Conservation (phyloP, 2,329 filamentous ascomycete genomes). For the Escovopsis weberi region DNA sequence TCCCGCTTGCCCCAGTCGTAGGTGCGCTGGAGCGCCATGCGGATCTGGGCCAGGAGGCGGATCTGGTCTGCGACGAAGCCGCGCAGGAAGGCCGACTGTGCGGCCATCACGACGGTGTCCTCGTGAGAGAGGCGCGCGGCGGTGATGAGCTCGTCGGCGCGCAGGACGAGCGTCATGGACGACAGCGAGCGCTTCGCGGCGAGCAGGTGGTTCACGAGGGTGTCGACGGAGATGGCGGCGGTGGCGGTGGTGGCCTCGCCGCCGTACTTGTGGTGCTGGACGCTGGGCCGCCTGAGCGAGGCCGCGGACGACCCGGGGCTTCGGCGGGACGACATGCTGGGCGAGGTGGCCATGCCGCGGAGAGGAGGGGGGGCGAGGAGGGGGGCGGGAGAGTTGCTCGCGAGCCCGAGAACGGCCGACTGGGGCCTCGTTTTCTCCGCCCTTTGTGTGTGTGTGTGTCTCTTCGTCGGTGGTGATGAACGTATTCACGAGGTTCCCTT, state of each 20-base stretch:
- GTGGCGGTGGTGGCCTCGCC: conserved; percentile 1
- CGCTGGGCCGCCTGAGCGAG: conserved; percentile 18
- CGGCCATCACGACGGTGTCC: conserved; percentile 58
- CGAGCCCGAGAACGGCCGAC: no score
- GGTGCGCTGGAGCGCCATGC: conserved; percentile 35
- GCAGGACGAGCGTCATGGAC: conserved; percentile 68
- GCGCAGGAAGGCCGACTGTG: conserved; percentile 54
- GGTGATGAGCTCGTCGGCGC: conserved; percentile 74
- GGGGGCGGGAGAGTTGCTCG: no score
- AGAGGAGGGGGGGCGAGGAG: no score
- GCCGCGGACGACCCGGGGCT: conserved; percentile 22
- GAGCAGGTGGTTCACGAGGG: conserved; percentile 70
- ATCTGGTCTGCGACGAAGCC: conserved; percentile 44
- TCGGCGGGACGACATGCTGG: conserved; percentile 20
- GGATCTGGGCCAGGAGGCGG: conserved; percentile 35
- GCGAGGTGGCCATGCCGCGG: conserved; percentile 21
- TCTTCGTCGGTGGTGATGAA: no score
- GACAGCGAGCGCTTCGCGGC: conserved; percentile 77
- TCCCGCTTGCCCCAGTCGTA: conserved; percentile 45
- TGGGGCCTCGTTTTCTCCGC: no score
- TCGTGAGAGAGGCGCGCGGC: conserved; percentile 62
- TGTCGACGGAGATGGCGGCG: conserved; percentile 41
- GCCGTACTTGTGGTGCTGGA: conserved; percentile 8
- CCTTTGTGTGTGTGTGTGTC: no score
- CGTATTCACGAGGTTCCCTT: no score